These are phyloP conservation scores for Calonectria hawksworthii DNA, from an alignment of 2,329 filamentous ascomycete genomes.

Conservation along the genomic window DNA sequence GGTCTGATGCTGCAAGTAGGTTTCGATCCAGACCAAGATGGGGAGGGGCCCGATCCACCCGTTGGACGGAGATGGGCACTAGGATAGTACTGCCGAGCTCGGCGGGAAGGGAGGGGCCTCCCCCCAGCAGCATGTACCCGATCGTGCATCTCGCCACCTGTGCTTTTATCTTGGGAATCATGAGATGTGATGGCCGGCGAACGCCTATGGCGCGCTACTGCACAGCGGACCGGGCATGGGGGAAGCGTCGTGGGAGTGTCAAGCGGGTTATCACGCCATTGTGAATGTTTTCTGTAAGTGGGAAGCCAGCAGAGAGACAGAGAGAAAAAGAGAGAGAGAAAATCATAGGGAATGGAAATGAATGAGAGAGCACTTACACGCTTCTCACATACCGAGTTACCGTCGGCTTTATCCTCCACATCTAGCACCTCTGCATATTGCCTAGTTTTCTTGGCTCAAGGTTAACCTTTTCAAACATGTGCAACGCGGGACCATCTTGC, in stretches of 20 bases:
- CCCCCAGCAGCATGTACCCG: neutral
- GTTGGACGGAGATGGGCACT: neutral
- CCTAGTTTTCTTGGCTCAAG: neutral
- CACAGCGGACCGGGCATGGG: neutral
- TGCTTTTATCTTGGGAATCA: neutral
- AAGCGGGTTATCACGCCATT: neutral
- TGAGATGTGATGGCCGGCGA: slow-evolving; percentile 1
- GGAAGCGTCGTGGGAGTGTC: neutral
- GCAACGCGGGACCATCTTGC: neutral
- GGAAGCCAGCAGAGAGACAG: neutral
- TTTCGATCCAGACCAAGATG: neutral
- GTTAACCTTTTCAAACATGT: neutral
- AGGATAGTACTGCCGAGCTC: slow-evolving; percentile 3
- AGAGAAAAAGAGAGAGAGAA: neutral
- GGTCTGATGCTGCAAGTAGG: neutral
- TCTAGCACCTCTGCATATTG: neutral
- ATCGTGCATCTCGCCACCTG: neutral
- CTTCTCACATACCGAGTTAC: neutral
- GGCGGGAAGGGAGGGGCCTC: neutral
- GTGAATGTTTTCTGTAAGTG: neutral
- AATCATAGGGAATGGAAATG: neutral
- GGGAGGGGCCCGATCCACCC: neutral
- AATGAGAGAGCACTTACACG: neutral
- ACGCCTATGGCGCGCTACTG: neutral
- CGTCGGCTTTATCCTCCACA: neutral